A percentile compares a stretch with the other conserved stretches of the same genome.
Evolutionary conservation across 495 filamentous ascomycete species (phyloP).

Genomic region (Tuber magnatum): DNA sequence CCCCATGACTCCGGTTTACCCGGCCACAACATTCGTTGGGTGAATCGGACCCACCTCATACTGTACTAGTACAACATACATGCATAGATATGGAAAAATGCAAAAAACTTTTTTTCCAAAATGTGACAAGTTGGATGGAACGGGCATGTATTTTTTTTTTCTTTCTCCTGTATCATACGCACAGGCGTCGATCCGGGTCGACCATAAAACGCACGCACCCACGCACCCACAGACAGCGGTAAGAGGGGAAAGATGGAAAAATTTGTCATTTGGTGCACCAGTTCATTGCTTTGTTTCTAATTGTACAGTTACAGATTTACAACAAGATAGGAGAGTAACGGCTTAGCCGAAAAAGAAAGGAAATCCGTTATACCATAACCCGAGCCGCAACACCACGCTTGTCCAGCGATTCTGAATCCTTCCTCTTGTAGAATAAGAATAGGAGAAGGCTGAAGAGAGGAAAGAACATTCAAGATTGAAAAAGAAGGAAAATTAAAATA

Average conservation of each 20-base stretch:
- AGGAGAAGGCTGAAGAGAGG: neutral
- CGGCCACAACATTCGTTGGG: neutral
- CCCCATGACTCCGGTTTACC: conserved; percentile 2
- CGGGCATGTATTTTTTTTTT: neutral
- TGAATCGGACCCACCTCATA: neutral
- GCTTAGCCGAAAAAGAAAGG: neutral
- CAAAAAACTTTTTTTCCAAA: neutral
- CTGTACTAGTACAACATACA: neutral
- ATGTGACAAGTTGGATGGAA: neutral
- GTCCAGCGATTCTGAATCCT: conserved; percentile 1
- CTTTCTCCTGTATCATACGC: neutral
- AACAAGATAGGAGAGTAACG: neutral
- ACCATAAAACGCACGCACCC: neutral
- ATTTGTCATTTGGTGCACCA: neutral
- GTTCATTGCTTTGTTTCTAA: neutral
- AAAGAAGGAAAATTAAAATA: neutral
- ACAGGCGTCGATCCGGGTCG: conserved; percentile 1
- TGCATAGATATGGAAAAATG: conserved; percentile 1
- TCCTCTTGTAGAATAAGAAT: neutral
- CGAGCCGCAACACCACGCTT: conserved; percentile 4
- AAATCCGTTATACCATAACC: neutral
- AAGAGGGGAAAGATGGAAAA: neutral
- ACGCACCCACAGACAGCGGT: neutral
- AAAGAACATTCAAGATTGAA: neutral
- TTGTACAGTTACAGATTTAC: conserved; percentile 1